Base-by-base conservation (phyloP, 352 stramenopile genomes). In the Phytopythium vexans region DNA sequence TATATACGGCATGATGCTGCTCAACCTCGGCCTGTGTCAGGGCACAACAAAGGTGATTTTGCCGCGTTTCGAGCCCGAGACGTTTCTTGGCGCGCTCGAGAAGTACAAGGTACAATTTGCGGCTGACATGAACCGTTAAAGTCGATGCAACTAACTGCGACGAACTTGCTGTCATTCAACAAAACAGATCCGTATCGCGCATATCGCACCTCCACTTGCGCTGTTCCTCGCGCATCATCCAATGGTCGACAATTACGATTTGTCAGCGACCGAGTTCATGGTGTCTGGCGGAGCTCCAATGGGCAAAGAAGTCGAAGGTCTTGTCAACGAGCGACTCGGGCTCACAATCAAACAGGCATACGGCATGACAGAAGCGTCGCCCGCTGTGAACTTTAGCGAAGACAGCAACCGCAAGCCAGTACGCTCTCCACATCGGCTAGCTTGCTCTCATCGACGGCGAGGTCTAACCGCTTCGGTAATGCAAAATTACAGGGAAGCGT, bases 221-320 rank as follows among this genome's bases (percentile, higher is more conserved):
- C 47, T 92, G 4, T 88, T 84, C 55, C 69, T 98, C 2, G 88
- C 85, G 2, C 93, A 97, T 61, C 68, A 96, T 60, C 90, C 91
- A 3, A 41, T 96, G 1, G 87, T 98, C 6, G 90, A 98, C 49
- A 70, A 96, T 8, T 98, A 95, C 66, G 86, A 98, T 58, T 67
- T 98, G 15, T 87, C 68, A 1, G 86, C 72, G 16, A 79, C 96
- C 1, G 40, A 85, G 38, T 74, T 73, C 31, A 72, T 97, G n/a
- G 65, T 96, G 36, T 91, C 66, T 9, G 92, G 79, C 12, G 92
- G 89, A 7, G 92, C 93, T n/a, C 89, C 93, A 4, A 68, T 98
- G 48, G 84, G 85, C n/a, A 77, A 71, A 16, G 87, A 94, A 27
- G 75, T 89, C 2, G 85, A 96, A 60, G 61, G 70, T 6, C 74